Conservation (phyloP, 1,284 basidiomycete species). For the Clitocybe nebularis region DNA sequence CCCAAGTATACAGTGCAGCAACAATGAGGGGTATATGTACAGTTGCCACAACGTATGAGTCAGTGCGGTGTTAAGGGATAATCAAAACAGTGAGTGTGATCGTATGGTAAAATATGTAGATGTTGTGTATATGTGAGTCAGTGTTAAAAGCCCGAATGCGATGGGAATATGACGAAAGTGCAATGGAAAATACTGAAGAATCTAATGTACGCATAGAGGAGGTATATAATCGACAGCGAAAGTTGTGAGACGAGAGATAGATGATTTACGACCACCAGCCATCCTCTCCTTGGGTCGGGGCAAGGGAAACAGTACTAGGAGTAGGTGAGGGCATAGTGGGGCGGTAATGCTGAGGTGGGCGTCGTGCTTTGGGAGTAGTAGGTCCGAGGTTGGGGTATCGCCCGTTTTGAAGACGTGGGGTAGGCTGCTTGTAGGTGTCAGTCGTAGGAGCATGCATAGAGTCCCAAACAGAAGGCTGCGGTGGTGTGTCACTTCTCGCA, state of each 20-base stretch:
- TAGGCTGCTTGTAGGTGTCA: constrained; percentile 21
- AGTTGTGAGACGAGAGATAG: constrained; percentile 3
- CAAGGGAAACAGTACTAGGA: constrained; percentile 66
- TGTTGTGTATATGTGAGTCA: background rate
- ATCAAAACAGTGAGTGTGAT: constrained; percentile 1
- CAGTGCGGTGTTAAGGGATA: background rate
- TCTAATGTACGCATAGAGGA: background rate
- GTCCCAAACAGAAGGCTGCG: constrained; percentile 60
- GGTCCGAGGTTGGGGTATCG: constrained; percentile 35
- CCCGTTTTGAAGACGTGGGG: constrained; percentile 25
- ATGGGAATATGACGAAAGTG: background rate
- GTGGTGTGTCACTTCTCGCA: constrained; percentile 42
- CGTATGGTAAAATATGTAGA: background rate
- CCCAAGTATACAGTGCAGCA: constrained; percentile 21
- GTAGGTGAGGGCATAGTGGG: constrained; percentile 59
- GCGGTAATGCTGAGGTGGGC: constrained; percentile 24
- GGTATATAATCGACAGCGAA: background rate
- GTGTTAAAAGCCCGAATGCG: background rate
- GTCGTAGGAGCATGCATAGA: constrained; percentile 67
- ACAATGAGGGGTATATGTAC: constrained; percentile 27
- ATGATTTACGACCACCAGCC: constrained; percentile 68
- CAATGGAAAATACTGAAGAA: constrained; percentile 1
- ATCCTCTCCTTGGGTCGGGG: constrained; percentile 64
- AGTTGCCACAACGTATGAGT: constrained; percentile 5
- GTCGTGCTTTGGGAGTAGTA: constrained; percentile 37